Evolutionary conservation across 495 filamentous ascomycete species (phyloP).

Genomic region (Geoglossum glabrum): DNA sequence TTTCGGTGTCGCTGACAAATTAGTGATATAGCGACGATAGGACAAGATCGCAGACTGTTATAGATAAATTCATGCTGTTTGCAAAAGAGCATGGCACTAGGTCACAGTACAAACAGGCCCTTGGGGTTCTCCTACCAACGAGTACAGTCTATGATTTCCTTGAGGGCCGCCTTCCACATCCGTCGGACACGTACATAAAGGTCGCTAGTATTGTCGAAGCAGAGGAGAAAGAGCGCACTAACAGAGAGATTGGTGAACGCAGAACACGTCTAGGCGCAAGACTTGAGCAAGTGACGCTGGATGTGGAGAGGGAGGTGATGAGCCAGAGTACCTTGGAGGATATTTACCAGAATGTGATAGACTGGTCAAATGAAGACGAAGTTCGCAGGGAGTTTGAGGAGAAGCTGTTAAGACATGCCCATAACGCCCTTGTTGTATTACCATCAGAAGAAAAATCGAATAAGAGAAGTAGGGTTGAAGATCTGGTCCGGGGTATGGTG

Average conservation of each 20-base stretch:
- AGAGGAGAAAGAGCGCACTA: conserved; percentile 80
- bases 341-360: conserved; percentile 60
- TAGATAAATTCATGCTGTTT: conserved; percentile 61
- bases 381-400: conserved; percentile 71
- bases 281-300: conserved; percentile 57
- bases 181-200: conserved; percentile 58
- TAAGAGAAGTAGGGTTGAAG: conserved; percentile 49
- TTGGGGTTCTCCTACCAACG: conserved; percentile 55
- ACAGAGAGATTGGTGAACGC: conserved; percentile 73
- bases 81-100: conserved; percentile 50
- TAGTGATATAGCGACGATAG: conserved; percentile 30
- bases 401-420: conserved; percentile 64
- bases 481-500: conserved; percentile 72
- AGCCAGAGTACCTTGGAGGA: conserved; percentile 45
- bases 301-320: conserved; percentile 75
- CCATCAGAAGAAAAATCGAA: conserved; percentile 39
- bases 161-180: conserved; percentile 68
- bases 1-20: conserved; percentile 7
- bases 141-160: conserved; percentile 61
- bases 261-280: conserved; percentile 73
- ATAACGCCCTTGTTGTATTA: conserved; percentile 50
- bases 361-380: conserved; percentile 81
- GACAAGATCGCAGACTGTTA: conserved; percentile 52
- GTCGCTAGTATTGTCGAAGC: conserved; percentile 70
- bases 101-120: conserved; percentile 47